Evolutionary conservation across 306 rosid species (phyloP), one percentile per base, ranked within the genome.

Genomic region (Cyclanthera cordifolia): DNA sequence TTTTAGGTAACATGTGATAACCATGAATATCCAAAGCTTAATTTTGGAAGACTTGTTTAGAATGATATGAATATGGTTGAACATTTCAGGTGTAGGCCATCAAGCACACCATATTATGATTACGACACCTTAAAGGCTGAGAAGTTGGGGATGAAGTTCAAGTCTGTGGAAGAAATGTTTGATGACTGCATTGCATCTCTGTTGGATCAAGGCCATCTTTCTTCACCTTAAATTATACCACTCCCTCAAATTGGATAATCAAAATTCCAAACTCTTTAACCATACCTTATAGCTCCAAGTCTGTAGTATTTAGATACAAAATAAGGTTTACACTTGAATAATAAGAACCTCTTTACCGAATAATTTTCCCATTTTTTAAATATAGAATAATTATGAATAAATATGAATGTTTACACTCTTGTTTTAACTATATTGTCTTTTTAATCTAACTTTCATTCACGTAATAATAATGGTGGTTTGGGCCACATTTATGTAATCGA

Each of bases 181-280:
- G 87, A 89, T 61, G 98, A 93, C 46, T 84, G 91, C 74, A 58
- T 93, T 70, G 84, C 84, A 23, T 89, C 90, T 3, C 73, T 93
- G 49, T 80, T 83, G 75, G 78, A 80, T 48, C 81, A 78, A 67
- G 83, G 78, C 30, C 75, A 80, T 67, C 85, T 78, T 46, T 45
- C 77, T 73, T 48, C 67, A 24, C 15, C 69, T 51, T 73, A 73
- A 41, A 14, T 45, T 43, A 6, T 19, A 13, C 9, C 19, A 2
- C 69, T 61, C 16, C 8, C 28, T 39, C 28, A 19, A n/a, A 58
- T 16, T 57, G n/a, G 12, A 57, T 27, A 57, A 3, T 28, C 20
- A 53, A 1, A 9, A 9, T 23, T 51, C n/a, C 56, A 19, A 53
- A 0, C 14, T 21, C 57, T 52, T 13, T 0, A 52, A 37, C 43